These are phyloP conservation scores for Purshia tridentata DNA, from an alignment of 306 rosid genomes.

Conservation along the genomic window DNA sequence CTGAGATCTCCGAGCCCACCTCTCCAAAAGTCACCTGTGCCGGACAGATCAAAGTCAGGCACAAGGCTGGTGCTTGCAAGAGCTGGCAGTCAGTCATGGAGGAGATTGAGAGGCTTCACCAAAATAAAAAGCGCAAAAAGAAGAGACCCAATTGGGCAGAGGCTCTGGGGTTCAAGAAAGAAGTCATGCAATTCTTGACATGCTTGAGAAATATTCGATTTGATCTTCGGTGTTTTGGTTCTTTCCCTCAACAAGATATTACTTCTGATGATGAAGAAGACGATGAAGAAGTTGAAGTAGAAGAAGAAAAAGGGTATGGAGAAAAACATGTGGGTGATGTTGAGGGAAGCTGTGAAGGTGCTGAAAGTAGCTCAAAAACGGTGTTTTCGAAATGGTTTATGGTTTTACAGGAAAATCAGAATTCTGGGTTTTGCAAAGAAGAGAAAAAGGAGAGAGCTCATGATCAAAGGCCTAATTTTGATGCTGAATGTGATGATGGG, in stretches of 20 bases:
- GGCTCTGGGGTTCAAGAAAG: constrained; percentile 74
- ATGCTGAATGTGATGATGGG: constrained; percentile 4
- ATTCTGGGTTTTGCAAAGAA: constrained; percentile 26
- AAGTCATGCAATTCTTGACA: constrained; percentile 75
- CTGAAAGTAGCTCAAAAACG: constrained; percentile 41
- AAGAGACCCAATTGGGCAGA: constrained; percentile 57
- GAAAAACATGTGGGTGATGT: constrained; percentile 25
- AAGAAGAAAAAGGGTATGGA: constrained; percentile 1
- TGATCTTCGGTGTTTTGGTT: constrained; percentile 74
- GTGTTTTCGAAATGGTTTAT: constrained; percentile 86
- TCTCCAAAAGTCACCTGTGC: constrained; percentile 95
- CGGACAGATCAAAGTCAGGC: constrained; percentile 87
- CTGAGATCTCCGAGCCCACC: constrained; percentile 74
- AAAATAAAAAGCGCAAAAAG: constrained; percentile 47
- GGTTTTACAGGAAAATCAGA: constrained; percentile 76
- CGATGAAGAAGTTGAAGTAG: constrained; percentile 30
- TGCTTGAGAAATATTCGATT: constrained; percentile 65
- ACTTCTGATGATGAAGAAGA: constrained; percentile 56
- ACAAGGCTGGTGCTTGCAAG: constrained; percentile 46
- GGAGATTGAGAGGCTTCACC: constrained; percentile 86
- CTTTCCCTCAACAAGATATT: constrained; percentile 49
- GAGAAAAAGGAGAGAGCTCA: constrained; percentile 21
- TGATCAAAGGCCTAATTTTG: not conserved
- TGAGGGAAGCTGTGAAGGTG: constrained; percentile 30
- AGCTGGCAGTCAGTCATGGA: constrained; percentile 97